Evolutionary conservation across 345 rosid species (phyloP).

Genomic region (thale cress (Arabidopsis thaliana)): TAIR10.1 NC_003070.9:18285001-18285500

Average conservation of each 20-base stretch:
- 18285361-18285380: background rate
- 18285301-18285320: constrained; percentile 28
- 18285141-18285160: constrained; percentile 33
- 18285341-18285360: background rate
- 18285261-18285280: constrained; percentile 43
- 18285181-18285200: constrained; percentile 33
- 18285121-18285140: background rate
- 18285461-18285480: background rate
- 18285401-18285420: background rate
- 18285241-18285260: constrained; percentile 46
- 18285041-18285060: background rate
- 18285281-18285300: constrained; percentile 27
- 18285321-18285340: background rate
- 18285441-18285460: background rate
- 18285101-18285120: constrained; percentile 17
- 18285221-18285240: constrained; percentile 46
- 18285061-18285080: constrained; percentile 13
- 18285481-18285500: background rate
- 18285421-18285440: background rate
- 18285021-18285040: constrained; percentile 5
- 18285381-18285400: background rate
- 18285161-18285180: constrained; percentile 47
- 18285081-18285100: constrained; percentile 6
- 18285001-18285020: constrained; percentile 23
- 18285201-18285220: constrained; percentile 48